Evolutionary conservation across 2,329 filamentous ascomycete species (phyloP).

Genomic region (Zalaria obscura): DNA sequence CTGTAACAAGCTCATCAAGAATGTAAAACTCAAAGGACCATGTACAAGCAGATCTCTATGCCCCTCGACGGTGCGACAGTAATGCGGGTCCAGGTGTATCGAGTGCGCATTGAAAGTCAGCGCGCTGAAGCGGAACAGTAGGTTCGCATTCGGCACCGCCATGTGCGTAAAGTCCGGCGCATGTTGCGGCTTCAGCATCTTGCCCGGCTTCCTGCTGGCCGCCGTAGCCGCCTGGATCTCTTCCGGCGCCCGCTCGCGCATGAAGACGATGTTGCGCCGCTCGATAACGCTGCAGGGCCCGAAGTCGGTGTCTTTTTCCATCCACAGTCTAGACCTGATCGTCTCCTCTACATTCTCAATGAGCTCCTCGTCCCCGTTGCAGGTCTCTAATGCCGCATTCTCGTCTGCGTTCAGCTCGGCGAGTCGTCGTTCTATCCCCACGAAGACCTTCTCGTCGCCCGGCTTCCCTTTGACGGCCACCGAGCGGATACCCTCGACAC

Average conservation of each 20-base stretch:
- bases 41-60: constrained; percentile 69
- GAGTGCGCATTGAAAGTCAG: constrained; percentile 84
- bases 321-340: constrained; percentile 29
- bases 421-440: constrained; percentile 43
- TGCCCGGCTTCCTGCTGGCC: constrained; percentile 14
- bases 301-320: constrained; percentile 25
- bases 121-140: constrained; percentile 84
- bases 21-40: constrained; percentile 64
- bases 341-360: constrained; percentile 12
- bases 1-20: constrained; percentile 58
- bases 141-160: constrained; percentile 50
- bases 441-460: constrained; percentile 43
- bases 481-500: constrained; percentile 32
- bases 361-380: background rate
- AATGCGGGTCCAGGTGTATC: constrained; percentile 71
- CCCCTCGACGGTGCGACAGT: constrained; percentile 57
- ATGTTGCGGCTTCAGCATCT: constrained; percentile 31
- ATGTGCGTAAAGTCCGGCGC: constrained; percentile 41
- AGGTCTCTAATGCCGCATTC: constrained; percentile 15
- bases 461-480: constrained; percentile 35
- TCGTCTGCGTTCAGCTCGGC: constrained; percentile 15
- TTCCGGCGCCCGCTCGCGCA: constrained; percentile 34
- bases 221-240: constrained; percentile 18
- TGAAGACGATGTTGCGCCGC: constrained; percentile 48
- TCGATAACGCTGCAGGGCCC: constrained; percentile 38